Base-by-base conservation (phyloP, 768 basidiomycete species). In the Dentipellis sp. region DNA sequence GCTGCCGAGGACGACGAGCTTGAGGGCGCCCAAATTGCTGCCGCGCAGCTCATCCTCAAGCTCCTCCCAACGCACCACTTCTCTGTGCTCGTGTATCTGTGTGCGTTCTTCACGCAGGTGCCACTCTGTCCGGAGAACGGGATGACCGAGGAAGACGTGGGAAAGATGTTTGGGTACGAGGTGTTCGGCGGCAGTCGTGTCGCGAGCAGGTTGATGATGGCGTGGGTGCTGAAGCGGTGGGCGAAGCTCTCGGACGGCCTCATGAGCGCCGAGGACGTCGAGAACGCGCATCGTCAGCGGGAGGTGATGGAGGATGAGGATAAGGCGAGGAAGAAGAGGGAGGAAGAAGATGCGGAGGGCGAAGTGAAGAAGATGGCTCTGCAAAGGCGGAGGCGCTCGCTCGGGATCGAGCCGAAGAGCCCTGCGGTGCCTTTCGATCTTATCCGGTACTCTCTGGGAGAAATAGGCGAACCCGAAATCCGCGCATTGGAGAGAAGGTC, bases 61-160 rank as follows among this genome's bases (percentile, higher is more conserved):
- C 71, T 82, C 47, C 71, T 81, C 5, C 75, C 78, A 1, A 67
- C 67, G 1, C 59, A 68, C 11, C 66, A 71, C 53, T 68, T 77
- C 57, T 71, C 71, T 36, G 65, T 79, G 3, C 68, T 80, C 50
- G 62, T 69, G 40, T 78, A 79, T 60, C 70, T 80, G 36, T 68
- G 73, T 53, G 69, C 70, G 5, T 78, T 80, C 64, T 77, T 80
- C 62, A 75, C 75, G 1, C 79, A 81, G 59, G 64, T 80, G 0
- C 79, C 76, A 2, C 67, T 78, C 7, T 77, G 73, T 54, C 74
- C 78, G 1, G 76, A 77, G 46, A 81, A 81, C 57, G 72, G 74
- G 1, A 62, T 82, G n/a, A 66, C 72, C 6, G 65, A 74, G 37
- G 72, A 77, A 52, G 72, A 74, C 46, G 70, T 79, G 51, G 74